Percentiles rank a stretch among this genome's conserved stretches.
Evolutionary conservation across 2,329 filamentous ascomycete genomes (phyloP).

Genomic region (Ophiostoma sp.): DNA sequence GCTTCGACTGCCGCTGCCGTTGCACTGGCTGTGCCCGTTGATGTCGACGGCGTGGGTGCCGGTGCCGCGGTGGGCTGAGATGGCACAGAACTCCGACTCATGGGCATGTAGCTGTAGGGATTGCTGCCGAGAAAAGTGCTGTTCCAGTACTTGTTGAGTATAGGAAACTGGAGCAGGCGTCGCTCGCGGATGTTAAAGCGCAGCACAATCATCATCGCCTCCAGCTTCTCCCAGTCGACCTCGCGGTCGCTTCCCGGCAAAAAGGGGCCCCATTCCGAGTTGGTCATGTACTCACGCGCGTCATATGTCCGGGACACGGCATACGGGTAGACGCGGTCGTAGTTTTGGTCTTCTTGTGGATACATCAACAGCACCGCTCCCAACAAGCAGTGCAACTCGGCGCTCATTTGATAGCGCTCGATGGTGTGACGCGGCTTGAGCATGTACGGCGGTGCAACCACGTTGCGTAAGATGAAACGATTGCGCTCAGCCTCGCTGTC

Average conservation of each 20-base stretch:
- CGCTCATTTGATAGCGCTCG: conserved; percentile 55
- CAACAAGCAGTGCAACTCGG: conserved; percentile 64
- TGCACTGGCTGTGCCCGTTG: neutral
- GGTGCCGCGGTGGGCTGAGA: neutral
- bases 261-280: conserved; percentile 67
- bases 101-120: conserved; percentile 44
- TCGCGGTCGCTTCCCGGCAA: conserved; percentile 53
- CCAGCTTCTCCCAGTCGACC: conserved; percentile 71
- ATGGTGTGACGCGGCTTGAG: conserved; percentile 32
- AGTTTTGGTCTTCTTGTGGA: conserved; percentile 32
- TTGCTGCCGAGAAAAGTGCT: conserved; percentile 53
- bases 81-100: conserved; percentile 22
- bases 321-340: conserved; percentile 48
- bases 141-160: conserved; percentile 48
- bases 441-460: conserved; percentile 15
- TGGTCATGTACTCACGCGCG: conserved; percentile 58
- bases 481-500: neutral
- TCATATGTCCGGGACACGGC: conserved; percentile 70
- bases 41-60: neutral
- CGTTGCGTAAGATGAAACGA: neutral
- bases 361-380: conserved; percentile 52
- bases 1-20: neutral
- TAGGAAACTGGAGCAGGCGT: conserved; percentile 39
- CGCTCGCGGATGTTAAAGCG: conserved; percentile 55
- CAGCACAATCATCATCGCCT: conserved; percentile 63